phyloP scores from a whole-genome alignment of 306 rosid species.

The Cajanus cajan region DNA sequence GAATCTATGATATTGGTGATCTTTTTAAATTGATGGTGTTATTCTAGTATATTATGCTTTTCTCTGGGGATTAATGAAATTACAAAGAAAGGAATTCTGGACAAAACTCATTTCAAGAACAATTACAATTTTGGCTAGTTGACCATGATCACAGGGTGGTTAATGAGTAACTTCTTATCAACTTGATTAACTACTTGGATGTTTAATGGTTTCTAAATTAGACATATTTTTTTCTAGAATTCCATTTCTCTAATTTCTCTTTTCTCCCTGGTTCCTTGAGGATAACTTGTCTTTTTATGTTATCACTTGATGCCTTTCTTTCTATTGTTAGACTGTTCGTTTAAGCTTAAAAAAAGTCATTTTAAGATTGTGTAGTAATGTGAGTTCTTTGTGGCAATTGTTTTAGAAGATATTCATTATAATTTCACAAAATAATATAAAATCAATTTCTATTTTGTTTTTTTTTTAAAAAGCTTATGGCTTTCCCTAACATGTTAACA shows the following conservation, averaged over 20 bases:
- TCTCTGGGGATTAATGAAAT: neutral
- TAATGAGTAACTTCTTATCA: neutral
- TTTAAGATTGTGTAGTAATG: neutral
- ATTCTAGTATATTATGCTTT: slow-evolving; percentile 1
- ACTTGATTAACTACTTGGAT: neutral
- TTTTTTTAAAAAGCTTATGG: neutral
- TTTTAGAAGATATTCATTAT: neutral
- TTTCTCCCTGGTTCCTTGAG: neutral
- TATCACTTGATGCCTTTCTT: slow-evolving; percentile 5
- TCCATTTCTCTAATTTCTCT: neutral
- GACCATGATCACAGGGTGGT: neutral
- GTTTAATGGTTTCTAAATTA: neutral
- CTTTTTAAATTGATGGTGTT: slow-evolving; percentile 3
- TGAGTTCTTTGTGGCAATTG: neutral
- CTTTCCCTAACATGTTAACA: neutral
- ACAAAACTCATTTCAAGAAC: neutral
- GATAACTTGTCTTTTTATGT: neutral
- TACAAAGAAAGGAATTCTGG: neutral
- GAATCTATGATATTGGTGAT: neutral
- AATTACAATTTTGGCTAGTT: neutral
- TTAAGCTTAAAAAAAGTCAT: neutral
- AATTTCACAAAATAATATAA: neutral
- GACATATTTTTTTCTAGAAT: neutral
- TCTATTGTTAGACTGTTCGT: neutral
- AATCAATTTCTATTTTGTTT: neutral